Conservation (phyloP, 305 asterid species). For the Fraxinus baroniana region DNA sequence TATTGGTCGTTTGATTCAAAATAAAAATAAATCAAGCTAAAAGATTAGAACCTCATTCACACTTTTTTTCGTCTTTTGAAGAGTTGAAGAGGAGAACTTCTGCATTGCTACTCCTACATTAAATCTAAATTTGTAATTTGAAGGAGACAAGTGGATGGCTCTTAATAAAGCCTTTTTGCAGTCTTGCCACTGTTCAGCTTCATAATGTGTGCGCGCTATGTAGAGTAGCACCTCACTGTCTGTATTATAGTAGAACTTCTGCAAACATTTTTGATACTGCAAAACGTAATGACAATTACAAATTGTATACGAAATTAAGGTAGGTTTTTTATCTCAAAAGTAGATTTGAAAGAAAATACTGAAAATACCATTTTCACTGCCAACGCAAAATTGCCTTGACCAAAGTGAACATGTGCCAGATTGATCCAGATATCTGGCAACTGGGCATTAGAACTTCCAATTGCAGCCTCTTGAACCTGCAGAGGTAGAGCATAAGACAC, state of each 20-base stretch:
- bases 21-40: not conserved
- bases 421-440: slow-evolving; percentile 99
- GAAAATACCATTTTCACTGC: slow-evolving; percentile 86
- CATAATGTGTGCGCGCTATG: slow-evolving; percentile 94
- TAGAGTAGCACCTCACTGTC: slow-evolving; percentile 93
- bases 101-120: slow-evolving; percentile 88
- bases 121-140: slow-evolving; percentile 83
- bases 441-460: slow-evolving; percentile 79
- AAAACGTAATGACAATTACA: slow-evolving; percentile 22
- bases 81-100: slow-evolving; percentile 92
- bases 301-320: slow-evolving; percentile 4
- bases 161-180: slow-evolving; percentile 85
- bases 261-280: slow-evolving; percentile 95
- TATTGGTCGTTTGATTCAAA: slow-evolving; percentile 2
- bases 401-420: slow-evolving; percentile 96
- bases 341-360: too few relatives aligned
- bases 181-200: slow-evolving; percentile 99
- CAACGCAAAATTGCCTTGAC: slow-evolving; percentile 85
- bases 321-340: slow-evolving; percentile 13
- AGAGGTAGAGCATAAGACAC: slow-evolving; percentile 24
- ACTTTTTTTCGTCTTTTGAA: slow-evolving; percentile 83
- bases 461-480: slow-evolving; percentile 99
- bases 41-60: slow-evolving; percentile 70
- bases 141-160: slow-evolving; percentile 95
- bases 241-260: slow-evolving; percentile 78